These are phyloP conservation scores for Luffa acutangula DNA, from an alignment of 306 rosid genomes.

Conservation along the genomic window DNA sequence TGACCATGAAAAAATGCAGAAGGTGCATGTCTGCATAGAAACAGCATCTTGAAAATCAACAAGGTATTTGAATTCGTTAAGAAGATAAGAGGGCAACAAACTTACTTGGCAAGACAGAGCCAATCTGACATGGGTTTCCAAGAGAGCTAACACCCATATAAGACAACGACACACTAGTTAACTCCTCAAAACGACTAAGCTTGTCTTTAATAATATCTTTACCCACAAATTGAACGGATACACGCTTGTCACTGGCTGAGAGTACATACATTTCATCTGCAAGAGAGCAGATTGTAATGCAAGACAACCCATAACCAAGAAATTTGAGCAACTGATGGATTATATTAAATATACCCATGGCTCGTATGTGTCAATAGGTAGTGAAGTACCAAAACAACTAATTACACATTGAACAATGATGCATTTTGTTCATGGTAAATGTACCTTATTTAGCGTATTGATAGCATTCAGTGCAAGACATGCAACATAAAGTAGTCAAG, in stretches of 20 bases:
- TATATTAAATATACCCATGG: background rate
- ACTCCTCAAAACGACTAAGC: conserved; percentile 79
- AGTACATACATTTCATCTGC: conserved; percentile 97
- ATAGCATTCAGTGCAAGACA: background rate
- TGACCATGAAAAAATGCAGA: background rate
- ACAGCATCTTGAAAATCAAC: background rate
- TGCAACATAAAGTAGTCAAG: background rate
- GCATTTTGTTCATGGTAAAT: background rate
- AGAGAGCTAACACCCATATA: conserved; percentile 68
- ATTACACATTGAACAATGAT: background rate
- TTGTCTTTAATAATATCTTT: conserved; percentile 72
- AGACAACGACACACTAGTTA: conserved; percentile 54
- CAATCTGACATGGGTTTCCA: conserved; percentile 40
- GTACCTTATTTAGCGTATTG: background rate
- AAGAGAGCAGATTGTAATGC: conserved; percentile 9
- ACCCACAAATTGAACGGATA: conserved; percentile 68
- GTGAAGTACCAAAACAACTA: background rate
- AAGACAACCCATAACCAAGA: background rate
- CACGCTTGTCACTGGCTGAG: conserved; percentile 71
- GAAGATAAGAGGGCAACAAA: conserved; percentile 12
- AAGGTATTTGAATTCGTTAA: background rate
- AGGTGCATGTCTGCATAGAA: background rate
- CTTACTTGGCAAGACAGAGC: conserved; percentile 58
- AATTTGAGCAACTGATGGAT: background rate
- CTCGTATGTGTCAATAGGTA: background rate